These are phyloP conservation scores for Myxozyma udenii DNA, from an alignment of 805 yeast genomes.

Conservation along the genomic window DNA sequence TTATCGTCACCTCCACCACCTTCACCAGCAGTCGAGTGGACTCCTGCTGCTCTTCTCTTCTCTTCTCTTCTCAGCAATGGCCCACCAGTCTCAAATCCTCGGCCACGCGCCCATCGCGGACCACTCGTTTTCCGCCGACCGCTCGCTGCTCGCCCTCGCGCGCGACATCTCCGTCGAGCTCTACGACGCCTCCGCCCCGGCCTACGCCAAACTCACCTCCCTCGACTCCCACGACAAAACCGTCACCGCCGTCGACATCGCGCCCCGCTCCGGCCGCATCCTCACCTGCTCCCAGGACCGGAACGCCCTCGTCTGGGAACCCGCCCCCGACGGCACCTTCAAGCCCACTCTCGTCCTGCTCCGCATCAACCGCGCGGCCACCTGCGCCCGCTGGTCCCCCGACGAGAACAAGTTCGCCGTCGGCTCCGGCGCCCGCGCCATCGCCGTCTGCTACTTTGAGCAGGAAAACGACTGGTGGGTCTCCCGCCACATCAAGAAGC, in stretches of 20 bases:
- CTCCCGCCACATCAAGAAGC: constrained; percentile 92
- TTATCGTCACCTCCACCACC: not conserved
- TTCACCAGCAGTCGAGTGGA: constrained; percentile 37
- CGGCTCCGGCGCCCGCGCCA: constrained; percentile 89
- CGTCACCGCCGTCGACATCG: constrained; percentile 91
- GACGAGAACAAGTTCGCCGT: constrained; percentile 94
- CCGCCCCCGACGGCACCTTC: constrained; percentile 56
- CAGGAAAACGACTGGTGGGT: constrained; percentile 99
- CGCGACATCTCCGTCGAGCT: constrained; percentile 73
- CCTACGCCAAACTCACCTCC: constrained; percentile 61
- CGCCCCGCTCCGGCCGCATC: constrained; percentile 73
- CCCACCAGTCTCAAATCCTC: constrained; percentile 50
- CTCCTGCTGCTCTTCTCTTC: constrained; percentile 35
- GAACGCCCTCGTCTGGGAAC: constrained; percentile 95
- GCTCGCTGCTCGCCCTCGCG: constrained; percentile 69
- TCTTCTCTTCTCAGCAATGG: constrained; percentile 3
- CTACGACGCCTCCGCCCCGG: constrained; percentile 51
- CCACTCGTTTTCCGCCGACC: constrained; percentile 78
- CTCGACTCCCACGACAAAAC: constrained; percentile 87
- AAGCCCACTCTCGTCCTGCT: constrained; percentile 89
- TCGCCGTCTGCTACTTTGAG: constrained; percentile 95
- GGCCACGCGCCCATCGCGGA: constrained; percentile 87
- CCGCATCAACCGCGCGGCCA: constrained; percentile 93
- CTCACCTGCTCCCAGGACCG: constrained; percentile 98
- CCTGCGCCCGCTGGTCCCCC: constrained; percentile 92